phyloP scores from a whole-genome alignment of 2,329 filamentous ascomycete species.

The Alternaria consortialis region DNA sequence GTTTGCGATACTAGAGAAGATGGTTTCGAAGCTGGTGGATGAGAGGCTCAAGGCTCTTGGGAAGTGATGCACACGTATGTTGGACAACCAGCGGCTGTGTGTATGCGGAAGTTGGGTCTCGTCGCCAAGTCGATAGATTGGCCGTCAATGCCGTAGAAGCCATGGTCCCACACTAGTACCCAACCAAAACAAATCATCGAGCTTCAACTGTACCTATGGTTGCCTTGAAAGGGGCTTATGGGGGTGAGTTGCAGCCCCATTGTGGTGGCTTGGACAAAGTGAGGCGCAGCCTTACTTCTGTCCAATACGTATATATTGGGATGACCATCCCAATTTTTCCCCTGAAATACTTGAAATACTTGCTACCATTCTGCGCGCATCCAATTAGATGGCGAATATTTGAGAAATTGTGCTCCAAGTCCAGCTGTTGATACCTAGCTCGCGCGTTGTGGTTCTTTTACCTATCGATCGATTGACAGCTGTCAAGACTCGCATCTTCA shows the following conservation, averaged over 20 bases:
- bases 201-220: slow-evolving; percentile 4
- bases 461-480: slow-evolving; percentile 22
- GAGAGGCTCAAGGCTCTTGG: slow-evolving; percentile 64
- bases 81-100: not conserved
- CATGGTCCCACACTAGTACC: slow-evolving; percentile 11
- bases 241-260: slow-evolving; percentile 35
- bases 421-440: slow-evolving; percentile 32
- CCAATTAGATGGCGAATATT: not conserved
- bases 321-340: not conserved
- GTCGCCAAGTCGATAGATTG: slow-evolving; percentile 6
- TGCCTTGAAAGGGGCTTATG: slow-evolving; percentile 23
- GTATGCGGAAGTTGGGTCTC: not conserved
- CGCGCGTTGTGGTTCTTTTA: slow-evolving; percentile 30
- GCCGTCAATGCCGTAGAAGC: slow-evolving; percentile 8
- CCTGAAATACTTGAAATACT: not conserved
- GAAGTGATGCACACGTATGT: slow-evolving; percentile 29
- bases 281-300: slow-evolving; percentile 46
- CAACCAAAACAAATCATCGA: slow-evolving; percentile 9
- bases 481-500: slow-evolving; percentile 9
- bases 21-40: slow-evolving; percentile 74
- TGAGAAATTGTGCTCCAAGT: not conserved
- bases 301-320: slow-evolving; percentile 37
- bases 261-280: slow-evolving; percentile 42
- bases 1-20: slow-evolving; percentile 61
- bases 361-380: not conserved